Base-by-base conservation (phyloP, 345 rosid species). In the Limnanthes douglasii region DNA sequence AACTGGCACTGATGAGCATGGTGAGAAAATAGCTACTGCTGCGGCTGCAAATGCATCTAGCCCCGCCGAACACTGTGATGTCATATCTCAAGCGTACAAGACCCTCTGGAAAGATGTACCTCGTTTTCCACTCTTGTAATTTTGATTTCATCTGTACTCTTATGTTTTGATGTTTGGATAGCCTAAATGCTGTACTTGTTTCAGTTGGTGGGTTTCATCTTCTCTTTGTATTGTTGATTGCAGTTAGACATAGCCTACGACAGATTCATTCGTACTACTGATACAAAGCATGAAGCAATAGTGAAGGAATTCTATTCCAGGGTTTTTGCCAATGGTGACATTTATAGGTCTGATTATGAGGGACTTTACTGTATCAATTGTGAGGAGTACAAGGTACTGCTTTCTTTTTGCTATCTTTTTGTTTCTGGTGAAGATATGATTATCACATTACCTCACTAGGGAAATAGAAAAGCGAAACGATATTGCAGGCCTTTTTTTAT, bases 1-100 rank as follows among this genome's bases (percentile, higher is more conserved):
- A 39, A 82, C 97, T 3, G 93, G 97, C 27, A 78, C 97, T 0
- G 97, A 88, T 50, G 95, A 88, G 43, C 95, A 88, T 11, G 97
- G 97, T 17, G 95, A 88, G 73, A 88, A 88, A 72, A 76, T 88
- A 50, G 90, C 97, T 43, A 51, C 63, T 0, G 75, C 97, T 15
- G 95, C 95, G 1, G 62, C 83, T 42, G 65, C 68, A 13, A 8
- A 20, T 35, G 95, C 86, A 32, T 71, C 85, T 11, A 61, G 48
- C 29, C 95, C 97, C 6, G 51, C 66, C 6, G 83, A 78, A 31
- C 97, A 88, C 41, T 88, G 97, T 53, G 90, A 83, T 35, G 56
- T 76, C 26, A 55, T 88, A 51, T 79, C 97, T 26, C 86, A 71
- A 39, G 62, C 74, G 40, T 88, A 78, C 69, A 66, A 46, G 60